phyloP scores from a whole-genome alignment of 352 stramenopile species.

The Globisporangium apiculatum region DNA sequence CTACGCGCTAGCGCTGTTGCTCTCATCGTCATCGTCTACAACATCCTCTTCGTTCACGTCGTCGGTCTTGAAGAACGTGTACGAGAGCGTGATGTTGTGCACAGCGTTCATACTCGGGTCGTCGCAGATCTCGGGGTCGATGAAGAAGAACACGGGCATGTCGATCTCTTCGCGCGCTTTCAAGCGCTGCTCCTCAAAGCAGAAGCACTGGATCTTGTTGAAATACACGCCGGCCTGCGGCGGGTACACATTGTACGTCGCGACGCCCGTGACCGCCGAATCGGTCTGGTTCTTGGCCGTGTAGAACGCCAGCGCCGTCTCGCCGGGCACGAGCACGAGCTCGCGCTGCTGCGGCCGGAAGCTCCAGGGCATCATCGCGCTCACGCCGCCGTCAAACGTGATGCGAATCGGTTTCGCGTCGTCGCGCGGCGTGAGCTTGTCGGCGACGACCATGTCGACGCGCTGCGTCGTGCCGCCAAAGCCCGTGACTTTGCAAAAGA shows the following conservation, averaged over 20 bases:
- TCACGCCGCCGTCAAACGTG: slow-evolving; percentile 95
- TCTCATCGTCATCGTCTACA: slow-evolving; percentile 53
- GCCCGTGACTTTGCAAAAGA: slow-evolving; percentile 98
- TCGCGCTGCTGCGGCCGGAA: slow-evolving; percentile 95
- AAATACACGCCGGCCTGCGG: slow-evolving; percentile 97
- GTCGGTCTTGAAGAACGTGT: slow-evolving; percentile 98
- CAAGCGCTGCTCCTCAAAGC: slow-evolving; percentile 98
- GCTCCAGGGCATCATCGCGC: slow-evolving; percentile 93
- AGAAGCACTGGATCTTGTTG: slow-evolving; percentile 99
- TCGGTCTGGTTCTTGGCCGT: slow-evolving; percentile 96
- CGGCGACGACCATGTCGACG: slow-evolving; percentile 59
- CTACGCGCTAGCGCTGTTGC: not conserved
- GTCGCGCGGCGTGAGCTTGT: slow-evolving; percentile 88
- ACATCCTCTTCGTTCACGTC: slow-evolving; percentile 90
- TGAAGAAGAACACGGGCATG: slow-evolving; percentile 99
- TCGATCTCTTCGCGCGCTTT: slow-evolving; percentile 97
- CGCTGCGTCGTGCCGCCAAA: slow-evolving; percentile 94
- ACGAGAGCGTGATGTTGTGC: slow-evolving; percentile 97
- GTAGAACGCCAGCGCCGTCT: slow-evolving; percentile 99
- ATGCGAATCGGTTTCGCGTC: slow-evolving; percentile 92
- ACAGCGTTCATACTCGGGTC: slow-evolving; percentile 95
- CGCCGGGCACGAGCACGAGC: slow-evolving; percentile 91
- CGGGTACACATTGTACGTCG: slow-evolving; percentile 99
- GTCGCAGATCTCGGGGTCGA: slow-evolving; percentile 97
- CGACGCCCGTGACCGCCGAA: slow-evolving; percentile 97